Evolutionary conservation across 2,329 filamentous ascomycete genomes (phyloP), one percentile per base, ranked within the genome.

Genomic region (Colletotrichum coccodes): DNA sequence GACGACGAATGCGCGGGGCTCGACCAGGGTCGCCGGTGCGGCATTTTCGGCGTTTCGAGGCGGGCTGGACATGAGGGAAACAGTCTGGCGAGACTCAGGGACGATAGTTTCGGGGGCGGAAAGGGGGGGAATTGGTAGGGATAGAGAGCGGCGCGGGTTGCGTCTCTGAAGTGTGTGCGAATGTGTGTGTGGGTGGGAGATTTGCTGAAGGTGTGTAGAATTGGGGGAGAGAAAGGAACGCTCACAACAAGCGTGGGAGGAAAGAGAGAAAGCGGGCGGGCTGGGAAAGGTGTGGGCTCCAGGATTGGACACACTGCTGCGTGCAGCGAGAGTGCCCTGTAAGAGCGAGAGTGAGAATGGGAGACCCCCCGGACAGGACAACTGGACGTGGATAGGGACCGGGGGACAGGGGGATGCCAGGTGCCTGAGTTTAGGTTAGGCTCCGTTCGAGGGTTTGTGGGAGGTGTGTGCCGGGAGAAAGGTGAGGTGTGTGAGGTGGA

Each of bases 51-150:
- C 79, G 77, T 81, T 78, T 78, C 77, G 78, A 78, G 80, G 80
- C 81, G 82, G 80, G 77, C 79, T 85, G 81, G 85, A 88, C 86
- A 89, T 89, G 86, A 84, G 85, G 82, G 80, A 79, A 81, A 85
- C 86, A 88, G n/a, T 88, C 80, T 83, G 84, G 83, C 81, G 78
- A 73, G 70, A 70, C 68, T 72, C 61, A 64, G n/a, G 63, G 60
- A 70, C 64, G 69, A 26, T 73, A 74, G 71, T 50, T 53, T 62
- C 21, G 23, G 46, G 53, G 56, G 70, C 62, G 64, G 50, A 28
- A 59, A 70, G 60, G 42, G 47, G 68, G 58, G 65, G 56, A 36
- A 68, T 64, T 46, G n/a, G 52, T 64, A 70, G 66, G 66, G 60
- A 65, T 60, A 56, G 56, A 62, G 44, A 44, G 32, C 44, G 66